phyloP scores from a whole-genome alignment of 768 basidiomycete species.

The Leccinum aurantiacum region DNA sequence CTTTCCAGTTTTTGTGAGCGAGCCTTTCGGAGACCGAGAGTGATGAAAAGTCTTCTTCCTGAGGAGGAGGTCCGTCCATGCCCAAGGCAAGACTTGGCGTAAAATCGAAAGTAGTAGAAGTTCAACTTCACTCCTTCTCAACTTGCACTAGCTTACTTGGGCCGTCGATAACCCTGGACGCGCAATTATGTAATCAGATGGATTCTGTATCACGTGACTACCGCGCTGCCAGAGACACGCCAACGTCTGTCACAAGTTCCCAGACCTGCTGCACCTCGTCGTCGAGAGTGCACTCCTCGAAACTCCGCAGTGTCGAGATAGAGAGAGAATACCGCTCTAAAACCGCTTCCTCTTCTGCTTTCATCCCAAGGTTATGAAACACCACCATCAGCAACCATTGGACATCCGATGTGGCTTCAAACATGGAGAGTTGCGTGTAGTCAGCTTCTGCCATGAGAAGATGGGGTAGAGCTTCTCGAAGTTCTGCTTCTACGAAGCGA shows the following conservation, averaged over 20 bases:
- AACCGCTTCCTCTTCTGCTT: slow-evolving; percentile 52
- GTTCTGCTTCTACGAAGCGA: slow-evolving; percentile 29
- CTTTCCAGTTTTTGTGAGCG: slow-evolving; percentile 98
- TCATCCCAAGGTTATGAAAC: slow-evolving; percentile 66
- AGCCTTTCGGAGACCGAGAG: slow-evolving; percentile 80
- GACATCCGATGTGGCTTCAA: slow-evolving; percentile 60
- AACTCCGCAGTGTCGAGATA: slow-evolving; percentile 38
- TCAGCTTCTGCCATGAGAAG: slow-evolving; percentile 66
- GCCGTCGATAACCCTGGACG: slow-evolving; percentile 12
- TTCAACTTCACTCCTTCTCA: slow-evolving; percentile 7
- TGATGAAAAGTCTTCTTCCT: slow-evolving; percentile 88
- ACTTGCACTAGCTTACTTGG: neutral
- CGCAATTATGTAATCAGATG: slow-evolving; percentile 24
- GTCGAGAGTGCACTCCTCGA: slow-evolving; percentile 48
- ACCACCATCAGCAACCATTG: slow-evolving; percentile 71
- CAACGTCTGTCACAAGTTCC: slow-evolving; percentile 58
- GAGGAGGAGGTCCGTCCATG: slow-evolving; percentile 91
- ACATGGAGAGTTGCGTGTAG: slow-evolving; percentile 58
- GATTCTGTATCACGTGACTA: slow-evolving; percentile 29
- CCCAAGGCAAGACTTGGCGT: slow-evolving; percentile 17
- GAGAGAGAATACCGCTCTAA: slow-evolving; percentile 50
- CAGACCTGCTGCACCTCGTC: slow-evolving; percentile 54
- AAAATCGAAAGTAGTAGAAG: slow-evolving; percentile 10
- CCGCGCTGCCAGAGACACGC: slow-evolving; percentile 49
- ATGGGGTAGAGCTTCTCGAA: slow-evolving; percentile 60